Conservation (phyloP, 192 early-diverging fungal genomes). For the Podila clonocystis region DNA sequence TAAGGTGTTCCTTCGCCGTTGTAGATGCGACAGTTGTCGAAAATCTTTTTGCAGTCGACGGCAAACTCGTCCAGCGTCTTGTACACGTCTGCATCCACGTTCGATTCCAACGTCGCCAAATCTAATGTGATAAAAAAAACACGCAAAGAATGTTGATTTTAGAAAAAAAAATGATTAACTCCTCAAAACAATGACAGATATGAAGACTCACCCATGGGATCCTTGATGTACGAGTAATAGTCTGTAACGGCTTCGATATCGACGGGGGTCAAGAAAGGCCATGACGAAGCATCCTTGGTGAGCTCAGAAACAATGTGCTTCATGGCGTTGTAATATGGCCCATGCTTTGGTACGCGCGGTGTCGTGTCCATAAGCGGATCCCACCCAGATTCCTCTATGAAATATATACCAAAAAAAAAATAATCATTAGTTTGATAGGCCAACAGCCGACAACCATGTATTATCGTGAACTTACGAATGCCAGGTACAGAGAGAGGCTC, state of each 20-base stretch:
- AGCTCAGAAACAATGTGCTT: constrained; percentile 81
- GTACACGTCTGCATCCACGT: constrained; percentile 91
- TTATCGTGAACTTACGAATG: constrained; percentile 60
- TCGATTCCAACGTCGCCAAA: constrained; percentile 82
- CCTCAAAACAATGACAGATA: background rate
- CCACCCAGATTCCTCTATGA: constrained; percentile 89
- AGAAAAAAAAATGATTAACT: background rate
- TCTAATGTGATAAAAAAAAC: constrained; percentile 56
- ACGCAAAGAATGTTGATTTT: background rate
- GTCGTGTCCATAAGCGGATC: constrained; percentile 84
- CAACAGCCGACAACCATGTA: background rate
- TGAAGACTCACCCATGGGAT: constrained; percentile 87
- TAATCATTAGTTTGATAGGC: background rate
- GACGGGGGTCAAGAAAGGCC: constrained; percentile 96
- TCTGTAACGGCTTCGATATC: constrained; percentile 88
- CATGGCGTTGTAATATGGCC: constrained; percentile 73
- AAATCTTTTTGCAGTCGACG: constrained; percentile 89
- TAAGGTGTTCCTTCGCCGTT: constrained; percentile 90
- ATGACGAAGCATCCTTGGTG: constrained; percentile 78
- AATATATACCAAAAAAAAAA: background rate
- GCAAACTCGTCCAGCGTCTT: constrained; percentile 83
- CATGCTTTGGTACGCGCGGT: constrained; percentile 55
- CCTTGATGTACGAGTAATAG: constrained; percentile 95
- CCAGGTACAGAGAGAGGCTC: constrained; percentile 92
- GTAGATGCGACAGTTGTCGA: constrained; percentile 91